Base-by-base conservation (phyloP, 1,284 basidiomycete species). In the Phaffia rhodozyma region DNA sequence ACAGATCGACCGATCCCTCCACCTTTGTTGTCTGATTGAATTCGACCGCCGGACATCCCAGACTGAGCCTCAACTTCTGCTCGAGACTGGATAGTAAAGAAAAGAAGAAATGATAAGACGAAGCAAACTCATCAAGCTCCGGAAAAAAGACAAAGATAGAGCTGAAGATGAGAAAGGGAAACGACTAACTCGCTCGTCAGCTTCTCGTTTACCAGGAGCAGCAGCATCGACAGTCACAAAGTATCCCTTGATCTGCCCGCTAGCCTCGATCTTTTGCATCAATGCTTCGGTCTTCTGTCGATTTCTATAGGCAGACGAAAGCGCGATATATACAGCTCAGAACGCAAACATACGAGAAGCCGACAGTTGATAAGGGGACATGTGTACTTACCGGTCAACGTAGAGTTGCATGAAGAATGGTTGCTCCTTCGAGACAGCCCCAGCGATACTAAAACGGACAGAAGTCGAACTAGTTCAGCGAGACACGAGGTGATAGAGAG, bases 341-440 rank as follows among this genome's bases (percentile, higher is more conserved):
- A 58, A 6, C 21, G 1, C 16, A 16, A 11, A 43, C 38, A 16
- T 16, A 43, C 5, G 38, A 16, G 5, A 11, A 34, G 5, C 13
- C 2, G 16, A 34, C 32, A 7, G 5, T 7, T 7, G 5, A 43
- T 16, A 11, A 43, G 38, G 13, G 38, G 38, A 16, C 2, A 43
- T 43, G 38, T 43, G 16, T 16, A 43, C 38, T 43, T 16, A 43
- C 38, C 38, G 67, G 63, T 76, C 74, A 21, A 76, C 75, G 68
- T 77, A 76, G 57, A 77, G 72, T 67, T 77, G 75, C 74, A 77
- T 76, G 67, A 77, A 75, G 67, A 75, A 75, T 20, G 71, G 66
- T 60, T 75, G 74, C 7, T 69, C 66, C 0, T 70, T 66, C 1
- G 48, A 30, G 1, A 69, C 67, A 4, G 68, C 67, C 1, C 70